Evolutionary conservation across 1,139 yeast species (phyloP), one percentile per base, ranked within the genome.

Genomic region (Zhuliangozyma parablackwelliae): DNA sequence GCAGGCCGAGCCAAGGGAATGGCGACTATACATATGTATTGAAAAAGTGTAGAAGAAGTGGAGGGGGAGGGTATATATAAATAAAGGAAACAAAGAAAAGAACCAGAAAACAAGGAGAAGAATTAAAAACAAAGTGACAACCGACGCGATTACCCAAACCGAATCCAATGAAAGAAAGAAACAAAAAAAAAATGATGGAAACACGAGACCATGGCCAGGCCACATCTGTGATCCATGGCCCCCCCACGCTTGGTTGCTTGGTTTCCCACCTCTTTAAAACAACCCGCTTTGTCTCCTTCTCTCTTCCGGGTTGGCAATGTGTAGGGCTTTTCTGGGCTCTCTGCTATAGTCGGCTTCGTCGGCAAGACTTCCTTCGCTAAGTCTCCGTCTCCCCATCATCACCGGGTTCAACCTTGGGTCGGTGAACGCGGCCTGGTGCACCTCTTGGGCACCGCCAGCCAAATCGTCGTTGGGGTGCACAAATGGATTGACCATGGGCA

Each of bases 341-440:
- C 89, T 69, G 34, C 83, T 73, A 59, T 83, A 83, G 56, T 84
- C 92, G 10, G 85, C 75, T 46, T 83, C 89, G 55, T 84, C 94
- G 10, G 88, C 90, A 44, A 84, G 67, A 21, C 85, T 75, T 10
- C 89, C 90, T 52, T 82, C 89, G 41, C 83, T 75, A 40, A 83
- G 63, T 45, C 94, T 69, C 44, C 88, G 75, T 56, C 86, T 78
- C 21, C 87, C 88, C 59, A 83, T 67, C 80, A 82, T 77, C 33
- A 76, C 69, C 2, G 87, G 85, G 53, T 80, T 79, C 44, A 80
- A 61, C 42, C 87, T 66, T 33, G 82, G 86, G 57, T 71, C 78
- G 5, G 58, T 59, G 36, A 65, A 53, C 23, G 55, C 65, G 11
- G 44, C 4, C 10, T 42, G 12, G 44, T 39, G 30, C 39, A 36